These are phyloP conservation scores for Plasmodium inui DNA, from an alignment of 169 alveolate genomes.

Conservation along the genomic window DNA sequence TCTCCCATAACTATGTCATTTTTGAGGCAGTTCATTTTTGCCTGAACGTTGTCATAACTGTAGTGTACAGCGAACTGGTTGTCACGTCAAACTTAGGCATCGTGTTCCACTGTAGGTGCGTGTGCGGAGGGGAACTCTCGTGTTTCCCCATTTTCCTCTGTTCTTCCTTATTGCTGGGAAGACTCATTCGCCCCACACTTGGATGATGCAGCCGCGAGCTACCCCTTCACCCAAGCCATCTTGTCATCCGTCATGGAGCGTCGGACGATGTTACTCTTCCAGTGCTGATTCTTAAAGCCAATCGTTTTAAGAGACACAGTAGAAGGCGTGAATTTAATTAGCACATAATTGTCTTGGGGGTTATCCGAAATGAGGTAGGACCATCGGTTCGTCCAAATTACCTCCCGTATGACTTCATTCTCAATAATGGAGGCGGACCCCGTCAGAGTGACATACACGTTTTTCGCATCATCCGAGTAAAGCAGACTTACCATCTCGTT, in stretches of 20 bases:
- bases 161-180: neutral
- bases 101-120: neutral
- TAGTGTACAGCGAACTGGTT: neutral
- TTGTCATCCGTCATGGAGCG: constrained; percentile 21
- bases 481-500: constrained; percentile 16
- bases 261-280: constrained; percentile 55
- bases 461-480: constrained; percentile 47
- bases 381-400: constrained; percentile 56
- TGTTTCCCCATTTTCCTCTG: neutral
- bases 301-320: constrained; percentile 35
- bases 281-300: constrained; percentile 47
- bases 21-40: neutral
- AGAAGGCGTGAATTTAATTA: constrained; percentile 63
- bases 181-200: neutral
- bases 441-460: constrained; percentile 48
- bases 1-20: neutral
- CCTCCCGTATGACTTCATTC: constrained; percentile 17
- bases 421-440: constrained; percentile 60
- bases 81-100: neutral
- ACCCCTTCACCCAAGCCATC: constrained; percentile 46
- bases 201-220: neutral
- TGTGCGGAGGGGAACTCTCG: neutral
- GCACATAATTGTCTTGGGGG: constrained; percentile 46
- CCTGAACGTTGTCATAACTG: neutral
- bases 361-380: constrained; percentile 40